These are phyloP conservation scores for Lecanosticta acicola DNA, from an alignment of 2,329 filamentous ascomycete species.

Conservation along the genomic window DNA sequence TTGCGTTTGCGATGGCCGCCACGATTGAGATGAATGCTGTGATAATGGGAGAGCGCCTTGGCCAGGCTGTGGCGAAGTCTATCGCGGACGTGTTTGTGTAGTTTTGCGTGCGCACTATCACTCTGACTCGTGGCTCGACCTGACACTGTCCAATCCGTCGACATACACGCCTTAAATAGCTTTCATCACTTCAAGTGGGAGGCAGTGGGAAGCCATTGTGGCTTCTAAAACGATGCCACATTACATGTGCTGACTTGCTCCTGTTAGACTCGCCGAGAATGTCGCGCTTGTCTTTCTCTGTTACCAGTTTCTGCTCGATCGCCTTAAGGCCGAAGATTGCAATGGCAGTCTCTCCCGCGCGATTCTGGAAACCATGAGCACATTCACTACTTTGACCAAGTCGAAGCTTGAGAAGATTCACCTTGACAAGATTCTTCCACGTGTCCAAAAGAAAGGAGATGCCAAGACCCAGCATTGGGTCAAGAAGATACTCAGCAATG, in stretches of 20 bases:
- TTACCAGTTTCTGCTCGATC: constrained; percentile 47
- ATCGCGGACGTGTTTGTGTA: too few relatives aligned
- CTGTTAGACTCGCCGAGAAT: constrained; percentile 26
- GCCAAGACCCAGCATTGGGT: constrained; percentile 58
- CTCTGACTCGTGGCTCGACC: too few relatives aligned
- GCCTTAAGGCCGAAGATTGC: constrained; percentile 41
- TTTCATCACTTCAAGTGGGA: not conserved
- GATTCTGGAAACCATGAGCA: constrained; percentile 53
- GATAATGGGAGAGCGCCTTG: too few relatives aligned
- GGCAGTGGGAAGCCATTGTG: too few relatives aligned
- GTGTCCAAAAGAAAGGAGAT: constrained; percentile 60
- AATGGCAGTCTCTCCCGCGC: constrained; percentile 38
- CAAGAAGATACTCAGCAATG: constrained; percentile 48
- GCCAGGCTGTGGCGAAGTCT: too few relatives aligned
- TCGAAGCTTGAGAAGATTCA: constrained; percentile 59
- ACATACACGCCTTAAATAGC: too few relatives aligned
- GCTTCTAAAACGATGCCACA: not conserved
- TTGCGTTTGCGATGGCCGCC: too few relatives aligned
- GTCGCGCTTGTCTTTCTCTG: constrained; percentile 40
- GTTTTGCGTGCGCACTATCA: too few relatives aligned
- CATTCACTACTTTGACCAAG: constrained; percentile 57
- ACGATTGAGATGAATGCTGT: too few relatives aligned
- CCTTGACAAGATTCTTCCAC: constrained; percentile 58
- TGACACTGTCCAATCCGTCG: too few relatives aligned
- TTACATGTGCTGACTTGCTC: constrained; percentile 6